These are phyloP conservation scores for Suillus cothurnatus DNA, from an alignment of 768 basidiomycete genomes.

Conservation along the genomic window DNA sequence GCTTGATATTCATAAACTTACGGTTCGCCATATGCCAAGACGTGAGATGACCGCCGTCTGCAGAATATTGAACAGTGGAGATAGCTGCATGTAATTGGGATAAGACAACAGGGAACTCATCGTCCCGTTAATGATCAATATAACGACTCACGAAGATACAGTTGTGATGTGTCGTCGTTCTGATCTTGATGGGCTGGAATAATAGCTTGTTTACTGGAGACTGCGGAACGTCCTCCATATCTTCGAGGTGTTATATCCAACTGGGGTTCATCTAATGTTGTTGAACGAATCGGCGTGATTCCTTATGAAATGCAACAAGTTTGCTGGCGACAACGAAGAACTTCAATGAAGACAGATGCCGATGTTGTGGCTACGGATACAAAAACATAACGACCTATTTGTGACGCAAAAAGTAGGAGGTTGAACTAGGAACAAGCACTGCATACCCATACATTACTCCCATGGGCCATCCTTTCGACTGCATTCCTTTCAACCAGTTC, in stretches of 20 bases:
- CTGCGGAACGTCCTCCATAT: not conserved
- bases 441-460: not conserved
- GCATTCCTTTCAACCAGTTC: not conserved
- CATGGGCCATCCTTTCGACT: not conserved
- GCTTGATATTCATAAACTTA: constrained; percentile 23
- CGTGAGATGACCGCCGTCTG: constrained; percentile 72
- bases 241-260: not conserved
- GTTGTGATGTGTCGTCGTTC: constrained; percentile 70
- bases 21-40: constrained; percentile 85
- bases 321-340: not conserved
- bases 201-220: constrained; percentile 41
- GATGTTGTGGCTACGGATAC: not conserved
- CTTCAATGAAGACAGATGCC: not conserved
- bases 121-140: not conserved
- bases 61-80: constrained; percentile 85
- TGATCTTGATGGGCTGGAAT: constrained; percentile 67
- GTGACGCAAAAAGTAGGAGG: not conserved
- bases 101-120: not conserved
- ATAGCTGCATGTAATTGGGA: constrained; percentile 33
- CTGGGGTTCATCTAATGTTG: not conserved
- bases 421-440: not conserved
- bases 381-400: too few relatives aligned
- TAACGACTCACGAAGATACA: constrained; percentile 63
- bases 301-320: not conserved
- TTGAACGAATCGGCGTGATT: too few relatives aligned